Conservation (phyloP, 371 early-diverging fungal species). For the Amoeboaphelidium occidentale region DNA sequence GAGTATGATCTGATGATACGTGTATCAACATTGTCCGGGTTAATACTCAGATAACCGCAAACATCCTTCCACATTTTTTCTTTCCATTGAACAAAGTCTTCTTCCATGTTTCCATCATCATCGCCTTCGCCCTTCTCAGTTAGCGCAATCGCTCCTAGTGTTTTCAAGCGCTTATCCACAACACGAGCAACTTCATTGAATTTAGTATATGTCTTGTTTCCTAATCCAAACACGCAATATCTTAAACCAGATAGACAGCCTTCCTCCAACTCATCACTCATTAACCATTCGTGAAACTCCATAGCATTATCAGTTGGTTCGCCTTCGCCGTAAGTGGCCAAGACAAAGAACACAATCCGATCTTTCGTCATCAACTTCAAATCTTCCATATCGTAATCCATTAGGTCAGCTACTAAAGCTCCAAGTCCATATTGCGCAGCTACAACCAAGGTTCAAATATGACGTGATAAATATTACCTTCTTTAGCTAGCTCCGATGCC, state of each 20-base stretch:
- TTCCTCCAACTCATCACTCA: slow-evolving; percentile 24
- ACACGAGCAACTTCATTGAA: slow-evolving; percentile 56
- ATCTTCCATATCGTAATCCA: not conserved
- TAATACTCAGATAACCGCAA: slow-evolving; percentile 41
- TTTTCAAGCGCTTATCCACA: slow-evolving; percentile 29
- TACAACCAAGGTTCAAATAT: slow-evolving; percentile 1
- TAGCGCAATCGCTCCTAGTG: slow-evolving; percentile 48
- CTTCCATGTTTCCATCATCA: slow-evolving; percentile 74
- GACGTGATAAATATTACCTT: not conserved
- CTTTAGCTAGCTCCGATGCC: not conserved
- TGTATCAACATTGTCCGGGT: slow-evolving; percentile 6
- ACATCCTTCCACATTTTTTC: slow-evolving; percentile 49
- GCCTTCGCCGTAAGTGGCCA: slow-evolving; percentile 84
- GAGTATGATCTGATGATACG: not conserved
- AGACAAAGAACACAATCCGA: slow-evolving; percentile 40
- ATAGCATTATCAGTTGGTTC: slow-evolving; percentile 67
- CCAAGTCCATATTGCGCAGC: not conserved
- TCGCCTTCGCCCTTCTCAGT: slow-evolving; percentile 79
- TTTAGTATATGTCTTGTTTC: slow-evolving; percentile 85
- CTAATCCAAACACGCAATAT: slow-evolving; percentile 76
- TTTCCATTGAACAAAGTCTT: slow-evolving; percentile 84
- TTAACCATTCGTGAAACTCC: slow-evolving; percentile 46
- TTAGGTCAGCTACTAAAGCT: not conserved
- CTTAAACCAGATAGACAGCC: slow-evolving; percentile 28
- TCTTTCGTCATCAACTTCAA: slow-evolving; percentile 3